Conservation (phyloP, 805 yeast species). For the Ogataea corticis region DNA sequence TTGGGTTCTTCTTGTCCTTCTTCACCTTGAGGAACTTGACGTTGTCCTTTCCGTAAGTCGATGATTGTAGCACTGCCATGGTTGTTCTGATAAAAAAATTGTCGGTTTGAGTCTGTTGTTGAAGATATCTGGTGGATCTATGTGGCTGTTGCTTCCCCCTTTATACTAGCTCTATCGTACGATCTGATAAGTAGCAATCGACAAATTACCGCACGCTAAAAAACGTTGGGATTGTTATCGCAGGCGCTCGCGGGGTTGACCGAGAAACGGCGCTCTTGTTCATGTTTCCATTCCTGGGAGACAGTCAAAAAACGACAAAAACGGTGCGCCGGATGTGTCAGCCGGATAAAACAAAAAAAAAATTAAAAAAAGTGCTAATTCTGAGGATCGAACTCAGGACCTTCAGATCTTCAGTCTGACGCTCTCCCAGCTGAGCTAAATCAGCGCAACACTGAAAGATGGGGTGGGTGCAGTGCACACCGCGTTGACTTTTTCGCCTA, state of each 20-base stretch:
- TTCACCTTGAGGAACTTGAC: slow-evolving; percentile 90
- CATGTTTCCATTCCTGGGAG: slow-evolving; percentile 3
- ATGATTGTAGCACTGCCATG: slow-evolving; percentile 32
- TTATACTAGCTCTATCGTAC: slow-evolving; percentile 1
- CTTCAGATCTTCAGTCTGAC: slow-evolving; percentile 30
- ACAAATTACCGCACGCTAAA: slow-evolving; percentile 4
- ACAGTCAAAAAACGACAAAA: background rate
- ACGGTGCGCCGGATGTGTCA: slow-evolving; percentile 3
- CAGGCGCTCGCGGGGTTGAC: slow-evolving; percentile 4
- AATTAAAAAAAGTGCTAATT: slow-evolving; percentile 17
- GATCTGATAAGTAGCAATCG: slow-evolving; percentile 2
- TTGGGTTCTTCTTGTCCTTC: slow-evolving; percentile 71
- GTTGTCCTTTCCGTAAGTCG: slow-evolving; percentile 89
- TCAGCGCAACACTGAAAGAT: slow-evolving; percentile 15
- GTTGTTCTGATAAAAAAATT: slow-evolving; percentile 1
- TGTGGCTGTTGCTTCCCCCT: background rate
- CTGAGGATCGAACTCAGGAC: slow-evolving; percentile 31
- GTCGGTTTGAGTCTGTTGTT: background rate
- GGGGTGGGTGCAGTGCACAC: too few species aligned
- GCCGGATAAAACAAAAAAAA: background rate
- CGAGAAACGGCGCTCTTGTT: slow-evolving; percentile 5
- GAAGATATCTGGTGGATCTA: too few species aligned
- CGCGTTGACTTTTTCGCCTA: too few species aligned
- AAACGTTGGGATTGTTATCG: slow-evolving; percentile 4
- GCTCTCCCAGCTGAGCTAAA: slow-evolving; percentile 31